phyloP scores from a whole-genome alignment of 352 stramenopile genomes.

The Elongisporangium anandrum region DNA sequence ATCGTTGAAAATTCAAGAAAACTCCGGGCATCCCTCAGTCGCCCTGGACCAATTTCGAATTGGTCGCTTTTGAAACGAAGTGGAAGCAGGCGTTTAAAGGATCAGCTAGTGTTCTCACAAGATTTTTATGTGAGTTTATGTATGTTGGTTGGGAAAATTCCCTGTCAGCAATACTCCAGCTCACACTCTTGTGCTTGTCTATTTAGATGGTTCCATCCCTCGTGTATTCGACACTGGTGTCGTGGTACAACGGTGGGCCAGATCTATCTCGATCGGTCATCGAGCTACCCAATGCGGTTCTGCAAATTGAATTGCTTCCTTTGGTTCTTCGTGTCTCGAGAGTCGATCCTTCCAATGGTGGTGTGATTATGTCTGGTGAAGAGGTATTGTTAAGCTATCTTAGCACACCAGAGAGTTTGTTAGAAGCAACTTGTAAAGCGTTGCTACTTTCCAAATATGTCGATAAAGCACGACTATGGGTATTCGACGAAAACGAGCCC shows the following conservation, averaged over 20 bases:
- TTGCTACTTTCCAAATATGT: slow-evolving; percentile 68
- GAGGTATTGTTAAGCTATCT: slow-evolving; percentile 66
- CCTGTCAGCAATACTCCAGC: background rate
- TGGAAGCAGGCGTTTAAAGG: slow-evolving; percentile 66
- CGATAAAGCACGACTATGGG: slow-evolving; percentile 76
- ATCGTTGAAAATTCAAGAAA: background rate
- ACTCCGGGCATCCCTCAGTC: background rate
- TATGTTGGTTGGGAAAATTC: background rate
- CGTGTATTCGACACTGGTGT: slow-evolving; percentile 59
- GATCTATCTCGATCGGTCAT: slow-evolving; percentile 56
- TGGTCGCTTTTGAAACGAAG: slow-evolving; percentile 75
- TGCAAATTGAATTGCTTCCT: slow-evolving; percentile 76
- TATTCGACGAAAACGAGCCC: slow-evolving; percentile 68
- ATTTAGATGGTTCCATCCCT: slow-evolving; percentile 61
- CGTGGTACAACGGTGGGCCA: slow-evolving; percentile 79
- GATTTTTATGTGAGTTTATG: slow-evolving; percentile 76
- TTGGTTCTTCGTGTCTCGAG: slow-evolving; percentile 73
- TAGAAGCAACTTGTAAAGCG: slow-evolving; percentile 71
- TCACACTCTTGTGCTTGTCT: slow-evolving; percentile 2
- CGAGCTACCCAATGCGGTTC: slow-evolving; percentile 24
- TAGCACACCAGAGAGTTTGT: slow-evolving; percentile 50
- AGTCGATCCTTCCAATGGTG: slow-evolving; percentile 61
- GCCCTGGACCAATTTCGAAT: slow-evolving; percentile 76
- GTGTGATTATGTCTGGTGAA: slow-evolving; percentile 75
- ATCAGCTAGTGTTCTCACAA: slow-evolving; percentile 58